Conservation (phyloP, 108 stramenopile species). For the Seminavis robusta region DNA sequence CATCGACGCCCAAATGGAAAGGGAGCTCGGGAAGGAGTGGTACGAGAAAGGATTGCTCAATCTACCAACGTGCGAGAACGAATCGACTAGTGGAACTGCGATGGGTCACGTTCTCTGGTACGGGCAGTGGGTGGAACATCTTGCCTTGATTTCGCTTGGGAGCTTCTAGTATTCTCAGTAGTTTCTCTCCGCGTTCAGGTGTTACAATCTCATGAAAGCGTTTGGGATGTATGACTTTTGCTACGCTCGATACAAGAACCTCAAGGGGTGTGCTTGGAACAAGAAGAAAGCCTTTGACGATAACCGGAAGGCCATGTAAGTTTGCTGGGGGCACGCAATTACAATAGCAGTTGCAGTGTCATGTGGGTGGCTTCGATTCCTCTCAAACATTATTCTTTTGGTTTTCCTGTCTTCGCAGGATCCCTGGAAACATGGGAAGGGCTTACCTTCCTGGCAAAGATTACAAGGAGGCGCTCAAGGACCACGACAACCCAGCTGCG, state of each 20-base stretch:
- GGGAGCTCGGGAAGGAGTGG: constrained; percentile 56
- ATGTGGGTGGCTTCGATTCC: background rate
- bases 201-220: constrained; percentile 39
- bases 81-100: constrained; percentile 30
- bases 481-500: constrained; percentile 42
- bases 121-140: too few species aligned
- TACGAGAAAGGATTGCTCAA: constrained; percentile 44
- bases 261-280: constrained; percentile 26
- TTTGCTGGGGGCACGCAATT: background rate
- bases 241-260: constrained; percentile 32
- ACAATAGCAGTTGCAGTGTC: background rate
- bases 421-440: constrained; percentile 38
- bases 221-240: constrained; percentile 60
- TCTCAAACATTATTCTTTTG: background rate
- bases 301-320: constrained; percentile 25
- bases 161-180: too few species aligned
- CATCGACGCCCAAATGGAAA: constrained; percentile 21
- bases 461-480: constrained; percentile 32
- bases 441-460: constrained; percentile 35
- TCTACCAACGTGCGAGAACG: constrained; percentile 34
- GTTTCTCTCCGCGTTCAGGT: too few species aligned
- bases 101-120: constrained; percentile 60
- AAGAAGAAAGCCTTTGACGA: constrained; percentile 40
- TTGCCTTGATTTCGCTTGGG: too few species aligned
- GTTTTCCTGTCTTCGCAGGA: constrained; percentile 2